Evolutionary conservation across 2,329 filamentous ascomycete genomes (phyloP).

Genomic region (Xylariaceae sp.): DNA sequence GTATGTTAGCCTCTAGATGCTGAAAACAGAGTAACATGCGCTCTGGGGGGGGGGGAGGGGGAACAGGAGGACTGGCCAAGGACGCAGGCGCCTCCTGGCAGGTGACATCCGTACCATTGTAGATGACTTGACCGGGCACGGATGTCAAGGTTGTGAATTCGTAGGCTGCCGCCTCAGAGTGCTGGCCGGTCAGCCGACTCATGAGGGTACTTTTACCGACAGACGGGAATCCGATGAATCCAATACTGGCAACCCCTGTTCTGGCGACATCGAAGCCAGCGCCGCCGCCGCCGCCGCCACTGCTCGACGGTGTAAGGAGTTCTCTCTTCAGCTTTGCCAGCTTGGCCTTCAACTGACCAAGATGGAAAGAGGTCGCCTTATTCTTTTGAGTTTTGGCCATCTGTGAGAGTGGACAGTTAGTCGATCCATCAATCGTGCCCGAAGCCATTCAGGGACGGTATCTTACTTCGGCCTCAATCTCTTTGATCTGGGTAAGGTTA

Average conservation of each 20-base stretch:
- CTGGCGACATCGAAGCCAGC: slow-evolving; percentile 95
- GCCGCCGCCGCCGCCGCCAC: slow-evolving; percentile 80
- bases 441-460: slow-evolving; percentile 6
- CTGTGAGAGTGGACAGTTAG: slow-evolving; percentile 36
- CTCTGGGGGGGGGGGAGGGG: not conserved
- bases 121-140: slow-evolving; percentile 90
- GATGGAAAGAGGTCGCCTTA: slow-evolving; percentile 88
- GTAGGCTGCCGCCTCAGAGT: slow-evolving; percentile 95
- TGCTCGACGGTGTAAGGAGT: slow-evolving; percentile 75
- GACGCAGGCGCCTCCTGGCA: not conserved
- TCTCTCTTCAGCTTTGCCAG: slow-evolving; percentile 97
- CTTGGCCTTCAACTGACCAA: slow-evolving; percentile 96
- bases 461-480: slow-evolving; percentile 88
- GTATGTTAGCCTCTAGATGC: slow-evolving; percentile 6
- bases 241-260: slow-evolving; percentile 94
- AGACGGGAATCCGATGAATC: slow-evolving; percentile 97
- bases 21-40: too few relatives aligned
- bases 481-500: slow-evolving; percentile 71
- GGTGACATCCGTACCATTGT: slow-evolving; percentile 61
- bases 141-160: slow-evolving; percentile 98
- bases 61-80: not conserved
- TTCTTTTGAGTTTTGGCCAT: slow-evolving; percentile 98
- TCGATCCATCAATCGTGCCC: slow-evolving; percentile 9
- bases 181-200: slow-evolving; percentile 89
- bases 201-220: slow-evolving; percentile 98